phyloP scores from a whole-genome alignment of 345 rosid genomes.

The Gossypium arboreum region DNA sequence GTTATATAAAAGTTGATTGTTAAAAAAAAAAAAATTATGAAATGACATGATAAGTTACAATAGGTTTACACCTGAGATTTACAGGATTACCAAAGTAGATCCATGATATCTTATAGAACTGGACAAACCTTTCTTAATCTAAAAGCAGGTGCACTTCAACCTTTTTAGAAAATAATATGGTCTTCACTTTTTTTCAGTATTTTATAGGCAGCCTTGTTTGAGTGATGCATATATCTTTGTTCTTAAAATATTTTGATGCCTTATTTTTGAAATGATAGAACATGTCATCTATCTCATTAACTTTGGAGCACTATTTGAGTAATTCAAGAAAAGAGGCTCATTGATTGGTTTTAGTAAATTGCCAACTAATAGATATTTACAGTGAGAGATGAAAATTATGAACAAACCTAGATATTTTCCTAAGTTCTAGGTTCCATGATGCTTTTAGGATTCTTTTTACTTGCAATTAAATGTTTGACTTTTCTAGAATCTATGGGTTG shows the following conservation, averaged over 20 bases:
- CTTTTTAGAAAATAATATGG: not conserved
- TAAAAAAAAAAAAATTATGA: not conserved
- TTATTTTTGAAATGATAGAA: not conserved
- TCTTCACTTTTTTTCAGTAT: not conserved
- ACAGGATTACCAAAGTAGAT: not conserved
- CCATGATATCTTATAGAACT: not conserved
- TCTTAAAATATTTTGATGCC: not conserved
- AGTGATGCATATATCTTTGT: not conserved
- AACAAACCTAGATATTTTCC: not conserved
- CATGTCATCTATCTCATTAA: not conserved
- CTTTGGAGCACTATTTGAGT: not conserved
- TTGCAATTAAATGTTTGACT: not conserved
- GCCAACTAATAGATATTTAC: not conserved
- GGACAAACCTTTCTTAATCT: not conserved
- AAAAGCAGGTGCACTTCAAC: not conserved
- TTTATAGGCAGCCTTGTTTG: not conserved
- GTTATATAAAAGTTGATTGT: not conserved
- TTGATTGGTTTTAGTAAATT: conserved; percentile 1
- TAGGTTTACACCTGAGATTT: not conserved
- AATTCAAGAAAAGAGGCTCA: not conserved
- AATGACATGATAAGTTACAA: not conserved
- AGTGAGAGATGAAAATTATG: conserved; percentile 5
- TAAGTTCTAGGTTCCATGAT: not conserved
- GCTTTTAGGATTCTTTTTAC: not conserved
- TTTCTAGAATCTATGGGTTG: not conserved